Conservation (phyloP, 2,329 filamentous ascomycete genomes). For the Fusarium sp. region DNA sequence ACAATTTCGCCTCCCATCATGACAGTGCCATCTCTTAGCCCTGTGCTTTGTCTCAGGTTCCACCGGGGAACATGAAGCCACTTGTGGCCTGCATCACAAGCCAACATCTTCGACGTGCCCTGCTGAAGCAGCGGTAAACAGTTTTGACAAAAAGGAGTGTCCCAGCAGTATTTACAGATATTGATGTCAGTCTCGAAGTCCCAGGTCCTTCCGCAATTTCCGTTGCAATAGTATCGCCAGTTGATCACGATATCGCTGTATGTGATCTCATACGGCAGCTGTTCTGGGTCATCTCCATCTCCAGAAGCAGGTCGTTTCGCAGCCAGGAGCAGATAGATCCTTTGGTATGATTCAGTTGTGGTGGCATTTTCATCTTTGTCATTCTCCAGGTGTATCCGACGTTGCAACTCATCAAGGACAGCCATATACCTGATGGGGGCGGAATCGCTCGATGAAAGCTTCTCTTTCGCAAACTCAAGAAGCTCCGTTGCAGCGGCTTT, state of each 20-base stretch:
- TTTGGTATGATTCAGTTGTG: neutral
- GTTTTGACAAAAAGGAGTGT: neutral
- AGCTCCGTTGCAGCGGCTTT: neutral
- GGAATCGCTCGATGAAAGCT: neutral
- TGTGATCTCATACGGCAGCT: neutral
- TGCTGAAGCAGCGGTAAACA: neutral
- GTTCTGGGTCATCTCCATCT: neutral
- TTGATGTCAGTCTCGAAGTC: neutral
- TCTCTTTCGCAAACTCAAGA: neutral
- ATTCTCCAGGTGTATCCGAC: fast-evolving
- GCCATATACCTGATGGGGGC: neutral
- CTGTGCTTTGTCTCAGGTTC: neutral
- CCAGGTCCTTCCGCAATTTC: neutral
- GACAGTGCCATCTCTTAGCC: neutral
- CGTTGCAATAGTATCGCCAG: neutral
- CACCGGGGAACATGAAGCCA: neutral
- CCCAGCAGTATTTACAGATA: neutral
- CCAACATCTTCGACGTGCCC: neutral
- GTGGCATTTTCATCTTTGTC: neutral
- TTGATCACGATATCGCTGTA: neutral
- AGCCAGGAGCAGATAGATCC: neutral
- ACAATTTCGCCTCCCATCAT: neutral
- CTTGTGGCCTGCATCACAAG: neutral
- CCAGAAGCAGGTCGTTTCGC: fast-evolving
- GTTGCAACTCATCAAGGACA: neutral